A percentile compares a stretch with the other conserved stretches of the same genome.
Conservation (phyloP, 192 early-diverging fungal species). For the Coemansia sp. region DNA sequence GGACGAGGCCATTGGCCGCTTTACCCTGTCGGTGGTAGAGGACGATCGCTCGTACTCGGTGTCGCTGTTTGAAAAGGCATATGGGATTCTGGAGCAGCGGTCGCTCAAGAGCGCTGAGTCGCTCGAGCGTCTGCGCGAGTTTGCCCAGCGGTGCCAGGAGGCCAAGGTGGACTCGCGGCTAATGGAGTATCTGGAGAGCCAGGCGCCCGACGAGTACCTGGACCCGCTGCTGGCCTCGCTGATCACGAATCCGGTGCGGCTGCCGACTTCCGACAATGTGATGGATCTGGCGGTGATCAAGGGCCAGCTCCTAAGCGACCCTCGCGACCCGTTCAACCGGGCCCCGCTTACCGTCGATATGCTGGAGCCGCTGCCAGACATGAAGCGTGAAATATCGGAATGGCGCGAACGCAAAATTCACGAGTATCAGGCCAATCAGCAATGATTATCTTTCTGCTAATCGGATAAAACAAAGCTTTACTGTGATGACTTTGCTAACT, state of each 20-base stretch:
- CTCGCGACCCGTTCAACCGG: constrained; percentile 92
- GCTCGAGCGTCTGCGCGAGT: constrained; percentile 57
- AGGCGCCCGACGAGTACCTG: constrained; percentile 87
- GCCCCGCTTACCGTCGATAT: constrained; percentile 81
- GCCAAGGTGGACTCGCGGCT: constrained; percentile 59
- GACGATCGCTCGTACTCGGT: constrained; percentile 84
- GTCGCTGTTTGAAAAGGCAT: constrained; percentile 75
- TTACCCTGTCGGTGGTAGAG: constrained; percentile 76
- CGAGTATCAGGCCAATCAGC: constrained; percentile 12
- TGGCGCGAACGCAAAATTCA: constrained; percentile 38
- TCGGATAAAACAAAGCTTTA: not conserved
- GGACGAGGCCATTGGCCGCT: constrained; percentile 50
- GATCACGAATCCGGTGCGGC: constrained; percentile 91
- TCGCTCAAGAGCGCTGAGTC: constrained; percentile 66
- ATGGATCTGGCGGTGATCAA: constrained; percentile 90
- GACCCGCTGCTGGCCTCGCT: constrained; percentile 83
- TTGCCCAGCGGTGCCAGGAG: constrained; percentile 74
- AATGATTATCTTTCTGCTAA: not conserved
- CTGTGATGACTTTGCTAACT: too few species aligned
- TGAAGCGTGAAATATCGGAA: constrained; percentile 36
- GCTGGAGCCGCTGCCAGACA: constrained; percentile 75
- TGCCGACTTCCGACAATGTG: constrained; percentile 76
- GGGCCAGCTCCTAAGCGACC: constrained; percentile 81
- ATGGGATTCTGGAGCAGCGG: constrained; percentile 62
- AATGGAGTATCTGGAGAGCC: constrained; percentile 77